Base-by-base conservation (phyloP, 768 basidiomycete species). In the Lentinula sp. region DNA sequence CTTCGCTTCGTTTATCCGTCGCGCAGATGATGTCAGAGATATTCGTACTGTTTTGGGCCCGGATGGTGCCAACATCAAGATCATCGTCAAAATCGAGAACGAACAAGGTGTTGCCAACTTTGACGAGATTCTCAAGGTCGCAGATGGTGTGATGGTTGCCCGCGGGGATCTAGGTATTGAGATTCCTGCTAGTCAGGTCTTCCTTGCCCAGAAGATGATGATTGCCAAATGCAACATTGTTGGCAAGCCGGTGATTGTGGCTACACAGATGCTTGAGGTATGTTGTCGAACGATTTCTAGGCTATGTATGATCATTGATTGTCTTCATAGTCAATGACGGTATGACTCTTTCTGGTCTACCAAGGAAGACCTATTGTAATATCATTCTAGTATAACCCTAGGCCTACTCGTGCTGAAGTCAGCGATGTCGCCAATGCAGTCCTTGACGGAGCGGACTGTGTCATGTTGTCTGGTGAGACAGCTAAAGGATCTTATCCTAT, bases 131-230 rank as follows among this genome's bases (percentile, higher is more conserved):
- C 75, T 99, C 69, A 87, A 83, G 68, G 97, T 90, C 73, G 84
- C 90, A 34, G 97, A 99, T 72, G 97, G 97, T 79, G 97, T 99
- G 67, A 99, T 99, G 97, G 97, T 99, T 65, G 97, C 97, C 65
- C 93, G 97, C 77, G 97, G 97, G 74, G 97, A 99, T 73, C 83
- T 99, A 55, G 97, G 97, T 74, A 99, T 99, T 69, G 97, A 99
- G 77, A 99, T 99, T 68, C 97, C 97, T n/a, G 94, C 97, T 48
- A 91, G 89, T 69, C 97, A 98, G 71, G 97, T 99, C 49, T 99
- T 99, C 84, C 80, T 98, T 69, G 97, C 97, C 7, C 97, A 99
- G 75, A 99, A 99, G 81, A 98, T 98, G 96, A 99, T 99, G 95
- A 99, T 98, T 68, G 86, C 96, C 62, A 98, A 98, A 80, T 97